These are phyloP conservation scores for Thielaviopsis cerberus DNA, from an alignment of 2,329 filamentous ascomycete genomes.

Conservation along the genomic window DNA sequence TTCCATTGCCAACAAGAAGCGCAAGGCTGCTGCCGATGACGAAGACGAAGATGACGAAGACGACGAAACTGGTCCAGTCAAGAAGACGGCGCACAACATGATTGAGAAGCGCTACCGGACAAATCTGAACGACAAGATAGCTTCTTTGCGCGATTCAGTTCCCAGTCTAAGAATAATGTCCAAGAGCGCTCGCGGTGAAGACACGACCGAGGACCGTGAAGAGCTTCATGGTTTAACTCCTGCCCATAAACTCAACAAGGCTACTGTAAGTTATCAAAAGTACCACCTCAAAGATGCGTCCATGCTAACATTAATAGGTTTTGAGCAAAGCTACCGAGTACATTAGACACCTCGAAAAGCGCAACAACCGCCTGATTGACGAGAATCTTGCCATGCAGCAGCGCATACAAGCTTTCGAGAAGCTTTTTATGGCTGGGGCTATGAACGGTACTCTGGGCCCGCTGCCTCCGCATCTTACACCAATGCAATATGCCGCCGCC, in stretches of 20 bases:
- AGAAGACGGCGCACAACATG: constrained; percentile 96
- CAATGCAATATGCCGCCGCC: constrained; percentile 27
- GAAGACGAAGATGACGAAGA: constrained; percentile 42
- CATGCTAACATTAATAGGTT: constrained; percentile 27
- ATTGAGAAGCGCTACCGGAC: constrained; percentile 94
- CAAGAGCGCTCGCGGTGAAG: constrained; percentile 49
- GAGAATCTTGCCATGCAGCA: constrained; percentile 67
- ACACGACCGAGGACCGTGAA: constrained; percentile 55
- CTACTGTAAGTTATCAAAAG: constrained; percentile 39
- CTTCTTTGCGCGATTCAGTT: constrained; percentile 76
- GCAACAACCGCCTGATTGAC: constrained; percentile 63
- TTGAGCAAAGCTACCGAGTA: constrained; percentile 92
- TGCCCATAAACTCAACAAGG: constrained; percentile 90
- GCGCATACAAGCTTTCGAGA: constrained; percentile 56
- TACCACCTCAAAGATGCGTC: background rate
- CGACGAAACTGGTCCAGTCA: constrained; percentile 35
- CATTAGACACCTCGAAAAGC: constrained; percentile 80
- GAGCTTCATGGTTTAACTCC: constrained; percentile 67
- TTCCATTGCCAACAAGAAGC: constrained; percentile 39
- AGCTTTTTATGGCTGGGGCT: constrained; percentile 61
- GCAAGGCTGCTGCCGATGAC: constrained; percentile 47
- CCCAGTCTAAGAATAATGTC: constrained; percentile 74
- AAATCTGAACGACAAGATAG: constrained; percentile 94
- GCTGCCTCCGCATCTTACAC: constrained; percentile 34
- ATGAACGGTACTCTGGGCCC: constrained; percentile 42